A percentile compares a stretch with the other conserved stretches of the same genome.
These are phyloP conservation scores for Glaciozyma martinii DNA, from an alignment of 768 basidiomycete species.

Conservation along the genomic window DNA sequence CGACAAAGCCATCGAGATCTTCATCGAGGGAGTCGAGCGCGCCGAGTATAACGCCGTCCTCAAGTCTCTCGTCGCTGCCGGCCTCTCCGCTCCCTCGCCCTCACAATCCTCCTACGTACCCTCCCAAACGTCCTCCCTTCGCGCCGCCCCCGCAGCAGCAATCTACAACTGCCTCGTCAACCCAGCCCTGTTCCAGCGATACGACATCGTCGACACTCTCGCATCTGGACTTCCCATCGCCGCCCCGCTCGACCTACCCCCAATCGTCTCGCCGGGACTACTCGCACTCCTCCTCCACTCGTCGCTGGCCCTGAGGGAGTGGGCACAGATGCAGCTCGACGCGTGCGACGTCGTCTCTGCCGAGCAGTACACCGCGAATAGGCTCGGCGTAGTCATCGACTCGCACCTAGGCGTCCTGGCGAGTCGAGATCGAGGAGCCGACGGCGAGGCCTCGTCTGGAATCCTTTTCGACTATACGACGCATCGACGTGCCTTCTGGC, in stretches of 20 bases:
- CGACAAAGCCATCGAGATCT: slow-evolving; percentile 42
- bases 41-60: slow-evolving; percentile 49
- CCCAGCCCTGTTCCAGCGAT: slow-evolving; percentile 51
- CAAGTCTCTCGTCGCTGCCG: neutral
- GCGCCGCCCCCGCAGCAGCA: slow-evolving; percentile 47
- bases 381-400: slow-evolving; percentile 44
- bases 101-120: neutral
- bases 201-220: slow-evolving; percentile 42
- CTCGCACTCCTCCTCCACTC: slow-evolving; percentile 50
- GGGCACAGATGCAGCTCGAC: slow-evolving; percentile 47
- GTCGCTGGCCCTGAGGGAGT: slow-evolving; percentile 52
- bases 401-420: slow-evolving; percentile 45
- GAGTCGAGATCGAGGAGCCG: slow-evolving; percentile 39
- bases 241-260: slow-evolving; percentile 40
- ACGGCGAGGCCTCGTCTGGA: slow-evolving; percentile 4
- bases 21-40: slow-evolving; percentile 59
- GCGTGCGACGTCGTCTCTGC: slow-evolving; percentile 55
- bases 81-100: slow-evolving; percentile 31
- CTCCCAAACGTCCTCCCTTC: slow-evolving; percentile 31
- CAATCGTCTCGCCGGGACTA: slow-evolving; percentile 51
- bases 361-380: slow-evolving; percentile 46
- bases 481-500: slow-evolving; percentile 13
- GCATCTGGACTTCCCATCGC: slow-evolving; percentile 12
- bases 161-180: slow-evolving; percentile 59
- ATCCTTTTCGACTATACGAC: slow-evolving; percentile 21